These are phyloP conservation scores for Persicaria tinctoria DNA, from an alignment of 148 eudicot genomes.

Conservation along the genomic window DNA sequence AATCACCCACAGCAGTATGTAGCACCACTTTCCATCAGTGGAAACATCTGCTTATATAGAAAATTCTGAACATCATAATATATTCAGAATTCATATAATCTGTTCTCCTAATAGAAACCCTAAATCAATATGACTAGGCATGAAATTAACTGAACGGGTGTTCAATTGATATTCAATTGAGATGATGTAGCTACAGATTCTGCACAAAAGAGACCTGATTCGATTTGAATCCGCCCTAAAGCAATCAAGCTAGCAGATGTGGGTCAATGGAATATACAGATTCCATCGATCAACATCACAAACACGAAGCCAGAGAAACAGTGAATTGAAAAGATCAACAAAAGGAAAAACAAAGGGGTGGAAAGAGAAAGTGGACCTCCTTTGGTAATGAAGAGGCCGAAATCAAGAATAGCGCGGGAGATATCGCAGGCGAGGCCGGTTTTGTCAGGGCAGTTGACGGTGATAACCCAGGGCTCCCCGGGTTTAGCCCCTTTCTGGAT, in stretches of 20 bases:
- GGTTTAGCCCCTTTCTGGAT: conserved; percentile 48
- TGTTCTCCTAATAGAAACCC: background rate
- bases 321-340: background rate
- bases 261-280: background rate
- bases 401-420: conserved; percentile 64
- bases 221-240: background rate
- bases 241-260: background rate
- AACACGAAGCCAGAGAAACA: background rate
- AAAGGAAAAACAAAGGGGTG: background rate
- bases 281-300: background rate
- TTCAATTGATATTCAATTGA: background rate
- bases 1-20: conserved; percentile 59
- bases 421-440: conserved; percentile 74
- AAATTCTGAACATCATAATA: background rate
- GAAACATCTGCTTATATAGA: conserved; percentile 39
- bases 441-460: conserved; percentile 78
- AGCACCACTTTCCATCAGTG: conserved; percentile 85
- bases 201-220: background rate
- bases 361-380: conserved; percentile 34
- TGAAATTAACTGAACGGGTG: background rate
- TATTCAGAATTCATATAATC: background rate
- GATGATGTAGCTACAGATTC: background rate
- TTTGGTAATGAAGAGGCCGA: conserved; percentile 54
- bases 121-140: background rate
- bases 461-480: conserved; percentile 58